Conservation (phyloP, 2,329 filamentous ascomycete species). For the Alternaria triticina region DNA sequence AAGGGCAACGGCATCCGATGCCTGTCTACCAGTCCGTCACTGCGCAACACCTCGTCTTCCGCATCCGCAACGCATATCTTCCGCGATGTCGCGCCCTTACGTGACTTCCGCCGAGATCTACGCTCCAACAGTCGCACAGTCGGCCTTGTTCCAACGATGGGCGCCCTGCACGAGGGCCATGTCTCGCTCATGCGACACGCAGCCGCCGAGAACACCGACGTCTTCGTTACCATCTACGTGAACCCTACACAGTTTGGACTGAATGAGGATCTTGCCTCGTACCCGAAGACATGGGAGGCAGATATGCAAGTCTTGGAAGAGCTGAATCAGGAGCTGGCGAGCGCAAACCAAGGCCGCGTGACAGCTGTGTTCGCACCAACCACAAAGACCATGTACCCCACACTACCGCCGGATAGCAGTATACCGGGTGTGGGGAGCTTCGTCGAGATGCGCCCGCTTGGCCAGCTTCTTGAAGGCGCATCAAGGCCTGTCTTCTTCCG, state of each 20-base stretch:
- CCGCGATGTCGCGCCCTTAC: conserved; percentile 74
- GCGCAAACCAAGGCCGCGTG: conserved; percentile 65
- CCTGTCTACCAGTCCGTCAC: conserved; percentile 26
- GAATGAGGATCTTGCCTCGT: conserved; percentile 84
- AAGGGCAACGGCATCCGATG: conserved; percentile 18
- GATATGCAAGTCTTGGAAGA: conserved; percentile 72
- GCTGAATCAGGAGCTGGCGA: conserved; percentile 75
- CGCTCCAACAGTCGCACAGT: conserved; percentile 72
- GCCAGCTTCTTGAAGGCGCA: conserved; percentile 80
- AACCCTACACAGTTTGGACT: conserved; percentile 96
- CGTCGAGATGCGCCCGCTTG: conserved; percentile 86
- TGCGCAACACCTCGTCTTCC: conserved; percentile 26
- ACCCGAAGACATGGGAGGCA: conserved; percentile 86
- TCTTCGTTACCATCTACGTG: conserved; percentile 92
- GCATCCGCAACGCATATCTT: conserved; percentile 68
- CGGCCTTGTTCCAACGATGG: conserved; percentile 95
- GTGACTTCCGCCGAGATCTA: conserved; percentile 71
- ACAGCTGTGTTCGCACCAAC: conserved; percentile 86
- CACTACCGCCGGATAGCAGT: conserved; percentile 73
- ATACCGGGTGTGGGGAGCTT: conserved; percentile 83
- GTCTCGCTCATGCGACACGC: conserved; percentile 84
- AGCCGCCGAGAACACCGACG: conserved; percentile 80
- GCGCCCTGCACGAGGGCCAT: conserved; percentile 92
- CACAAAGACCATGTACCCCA: conserved; percentile 86
- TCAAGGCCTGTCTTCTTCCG: conserved; percentile 94